Evolutionary conservation across 495 filamentous ascomycete genomes (phyloP).

Genomic region (Daldinia grandis): DNA sequence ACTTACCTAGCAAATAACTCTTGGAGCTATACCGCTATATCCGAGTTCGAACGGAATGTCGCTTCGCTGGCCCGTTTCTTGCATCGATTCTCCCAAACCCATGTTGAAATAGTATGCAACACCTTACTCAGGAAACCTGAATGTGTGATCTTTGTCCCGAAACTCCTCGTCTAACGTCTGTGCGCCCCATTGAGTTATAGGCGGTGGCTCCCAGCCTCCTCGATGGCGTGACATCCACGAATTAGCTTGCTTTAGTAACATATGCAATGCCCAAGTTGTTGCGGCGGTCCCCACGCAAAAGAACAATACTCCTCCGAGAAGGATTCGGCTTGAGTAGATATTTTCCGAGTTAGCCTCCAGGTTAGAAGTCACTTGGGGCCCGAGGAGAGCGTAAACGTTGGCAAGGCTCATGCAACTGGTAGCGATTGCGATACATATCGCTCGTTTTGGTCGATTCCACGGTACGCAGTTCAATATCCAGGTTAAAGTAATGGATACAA

Average conservation of each 20-base stretch:
- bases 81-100: not conserved
- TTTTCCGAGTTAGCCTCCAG: not conserved
- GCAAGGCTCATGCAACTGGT: not conserved
- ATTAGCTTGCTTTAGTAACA: not conserved
- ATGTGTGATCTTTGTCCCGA: not conserved
- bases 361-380: not conserved
- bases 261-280: not conserved
- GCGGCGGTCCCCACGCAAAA: not conserved
- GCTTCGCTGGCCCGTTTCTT: not conserved
- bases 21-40: not conserved
- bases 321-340: not conserved
- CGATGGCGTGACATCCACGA: not conserved
- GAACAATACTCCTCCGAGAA: not conserved
- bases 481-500: not conserved
- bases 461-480: constrained; percentile 15
- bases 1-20: not conserved
- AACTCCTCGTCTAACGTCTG: not conserved
- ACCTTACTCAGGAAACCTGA: constrained; percentile 2
- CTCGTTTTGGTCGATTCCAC: constrained; percentile 22
- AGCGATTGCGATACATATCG: constrained; percentile 12
- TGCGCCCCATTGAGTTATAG: not conserved
- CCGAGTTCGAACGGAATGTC: not conserved
- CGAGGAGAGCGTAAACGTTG: not conserved
- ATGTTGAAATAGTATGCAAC: not conserved
- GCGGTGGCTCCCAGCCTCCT: not conserved